These are phyloP conservation scores for Monosporascus sp. DNA, from an alignment of 2,329 filamentous ascomycete genomes.

Conservation along the genomic window DNA sequence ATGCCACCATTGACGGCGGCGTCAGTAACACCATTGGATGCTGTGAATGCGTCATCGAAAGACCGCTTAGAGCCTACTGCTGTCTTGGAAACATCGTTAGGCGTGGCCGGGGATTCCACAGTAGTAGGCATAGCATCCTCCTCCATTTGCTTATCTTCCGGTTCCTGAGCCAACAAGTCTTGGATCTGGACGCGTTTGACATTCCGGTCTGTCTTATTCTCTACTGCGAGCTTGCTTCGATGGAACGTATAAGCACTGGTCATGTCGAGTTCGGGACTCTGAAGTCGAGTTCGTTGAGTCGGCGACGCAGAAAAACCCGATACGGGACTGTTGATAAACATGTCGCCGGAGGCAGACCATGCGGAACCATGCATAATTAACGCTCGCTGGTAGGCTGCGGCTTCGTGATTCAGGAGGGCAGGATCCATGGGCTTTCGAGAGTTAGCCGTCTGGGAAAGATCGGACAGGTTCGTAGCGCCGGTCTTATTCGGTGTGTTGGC, in stretches of 20 bases:
- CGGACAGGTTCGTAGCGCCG: neutral
- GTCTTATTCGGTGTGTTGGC: neutral
- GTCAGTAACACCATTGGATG: neutral
- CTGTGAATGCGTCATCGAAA: slow-evolving; percentile 20
- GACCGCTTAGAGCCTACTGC: slow-evolving; percentile 17
- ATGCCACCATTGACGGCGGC: neutral
- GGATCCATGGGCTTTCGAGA: neutral
- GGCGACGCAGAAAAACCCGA: slow-evolving; percentile 4
- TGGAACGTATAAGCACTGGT: slow-evolving; percentile 26
- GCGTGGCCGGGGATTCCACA: neutral
- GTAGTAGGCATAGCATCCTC: neutral
- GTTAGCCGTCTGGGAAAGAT: neutral
- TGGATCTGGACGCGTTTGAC: slow-evolving; percentile 21
- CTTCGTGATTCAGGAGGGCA: slow-evolving; percentile 1
- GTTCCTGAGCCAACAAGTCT: slow-evolving; percentile 22
- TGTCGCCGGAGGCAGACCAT: slow-evolving; percentile 25
- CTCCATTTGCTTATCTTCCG: slow-evolving; percentile 4
- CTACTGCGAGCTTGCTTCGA: slow-evolving; percentile 21
- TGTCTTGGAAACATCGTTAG: neutral
- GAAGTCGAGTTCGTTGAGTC: slow-evolving; percentile 2
- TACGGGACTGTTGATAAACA: slow-evolving; percentile 27
- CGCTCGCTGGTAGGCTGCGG: neutral
- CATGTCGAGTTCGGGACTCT: slow-evolving; percentile 24
- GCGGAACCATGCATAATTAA: slow-evolving; percentile 1
- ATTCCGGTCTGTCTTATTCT: slow-evolving; percentile 3